Conservation (phyloP, 108 stramenopile species). For the Skeletonema menzelii region DNA sequence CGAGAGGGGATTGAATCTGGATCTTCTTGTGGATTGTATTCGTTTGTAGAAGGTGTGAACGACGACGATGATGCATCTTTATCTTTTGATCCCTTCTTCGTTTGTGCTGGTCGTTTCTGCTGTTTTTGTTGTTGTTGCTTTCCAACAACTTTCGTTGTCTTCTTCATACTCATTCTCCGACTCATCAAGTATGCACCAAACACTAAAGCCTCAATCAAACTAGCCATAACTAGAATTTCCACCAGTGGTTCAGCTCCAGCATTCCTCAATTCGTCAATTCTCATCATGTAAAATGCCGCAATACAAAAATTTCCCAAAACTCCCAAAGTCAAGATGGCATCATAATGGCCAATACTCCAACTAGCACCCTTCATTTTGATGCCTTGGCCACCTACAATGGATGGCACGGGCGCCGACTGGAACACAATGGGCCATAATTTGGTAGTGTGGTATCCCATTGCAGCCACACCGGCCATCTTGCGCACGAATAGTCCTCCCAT, state of each 20-base stretch:
- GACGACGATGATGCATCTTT: conserved; percentile 8
- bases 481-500: conserved; percentile 89
- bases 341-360: conserved; percentile 80
- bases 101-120: not conserved
- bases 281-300: conserved; percentile 54
- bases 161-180: conserved; percentile 20
- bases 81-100: not conserved
- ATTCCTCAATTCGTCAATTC: conserved; percentile 55
- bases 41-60: not conserved
- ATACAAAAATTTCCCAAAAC: conserved; percentile 63
- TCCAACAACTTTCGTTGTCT: not conserved
- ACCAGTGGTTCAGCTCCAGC: conserved; percentile 63
- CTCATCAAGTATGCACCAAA: conserved; percentile 51
- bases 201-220: conserved; percentile 66
- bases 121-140: not conserved
- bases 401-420: conserved; percentile 43
- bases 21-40: conserved; percentile 32
- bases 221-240: conserved; percentile 45
- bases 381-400: not conserved
- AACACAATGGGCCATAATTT: conserved; percentile 78
- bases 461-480: conserved; percentile 79
- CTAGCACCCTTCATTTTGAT: conserved; percentile 49
- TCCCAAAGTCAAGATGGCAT: conserved; percentile 54
- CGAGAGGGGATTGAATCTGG: conserved; percentile 65
- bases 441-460: conserved; percentile 69